phyloP scores from a whole-genome alignment of 768 basidiomycete species.

The Dacryopinax spathularia region DNA sequence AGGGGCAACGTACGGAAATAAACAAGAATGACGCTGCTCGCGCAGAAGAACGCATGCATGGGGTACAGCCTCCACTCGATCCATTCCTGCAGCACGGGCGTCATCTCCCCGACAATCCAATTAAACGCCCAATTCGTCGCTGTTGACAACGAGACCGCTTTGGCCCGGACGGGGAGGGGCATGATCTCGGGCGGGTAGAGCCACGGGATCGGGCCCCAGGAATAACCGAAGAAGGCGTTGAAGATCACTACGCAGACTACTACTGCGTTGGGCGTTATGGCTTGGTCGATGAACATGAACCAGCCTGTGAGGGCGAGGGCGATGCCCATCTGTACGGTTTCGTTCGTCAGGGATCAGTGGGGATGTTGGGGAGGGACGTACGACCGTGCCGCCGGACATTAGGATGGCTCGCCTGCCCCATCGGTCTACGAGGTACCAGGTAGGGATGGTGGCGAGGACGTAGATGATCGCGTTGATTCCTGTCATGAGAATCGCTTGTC shows the following conservation, averaged over 20 bases:
- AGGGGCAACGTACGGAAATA: constrained; percentile 51
- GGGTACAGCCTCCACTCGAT: constrained; percentile 88
- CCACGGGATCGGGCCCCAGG: constrained; percentile 85
- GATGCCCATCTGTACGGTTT: constrained; percentile 65
- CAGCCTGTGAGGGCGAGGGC: constrained; percentile 70
- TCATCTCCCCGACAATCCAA: constrained; percentile 76
- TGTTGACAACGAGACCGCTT: constrained; percentile 90
- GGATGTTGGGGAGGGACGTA: constrained; percentile 26
- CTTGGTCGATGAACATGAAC: constrained; percentile 86
- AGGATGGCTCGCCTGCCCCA: constrained; percentile 82
- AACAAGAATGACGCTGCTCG: constrained; percentile 70
- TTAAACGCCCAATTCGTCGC: constrained; percentile 72
- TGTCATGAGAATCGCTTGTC: constrained; percentile 89
- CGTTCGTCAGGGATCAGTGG: not conserved
- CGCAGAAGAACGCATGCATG: constrained; percentile 90
- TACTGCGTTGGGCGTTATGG: constrained; percentile 73
- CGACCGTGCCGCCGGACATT: constrained; percentile 68
- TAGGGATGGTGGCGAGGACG: constrained; percentile 62
- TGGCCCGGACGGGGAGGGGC: constrained; percentile 76
- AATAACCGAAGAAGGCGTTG: constrained; percentile 87
- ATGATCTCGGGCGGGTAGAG: constrained; percentile 88
- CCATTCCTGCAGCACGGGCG: constrained; percentile 70
- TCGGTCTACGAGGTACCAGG: constrained; percentile 91
- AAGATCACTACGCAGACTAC: constrained; percentile 80
- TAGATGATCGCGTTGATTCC: constrained; percentile 83